Percentiles rank a stretch among this genome's conserved stretches.
phyloP scores from a whole-genome alignment of 1,139 yeast species.

The Tardiomyces digboiensis region DNA sequence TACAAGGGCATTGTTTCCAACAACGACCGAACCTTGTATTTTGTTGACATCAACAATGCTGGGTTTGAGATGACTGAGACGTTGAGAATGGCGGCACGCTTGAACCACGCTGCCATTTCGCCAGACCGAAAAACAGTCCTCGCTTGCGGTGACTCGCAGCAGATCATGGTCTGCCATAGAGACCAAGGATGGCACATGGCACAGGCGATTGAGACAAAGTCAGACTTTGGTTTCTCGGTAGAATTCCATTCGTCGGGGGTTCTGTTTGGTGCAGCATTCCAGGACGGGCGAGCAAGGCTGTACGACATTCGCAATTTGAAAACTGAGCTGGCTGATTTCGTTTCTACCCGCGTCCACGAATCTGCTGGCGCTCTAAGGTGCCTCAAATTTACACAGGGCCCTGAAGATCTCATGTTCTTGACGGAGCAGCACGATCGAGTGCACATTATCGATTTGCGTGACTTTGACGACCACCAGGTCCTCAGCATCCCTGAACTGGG shows the following conservation, averaged over 20 bases:
- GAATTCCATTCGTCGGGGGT: constrained; percentile 67
- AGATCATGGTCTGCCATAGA: constrained; percentile 41
- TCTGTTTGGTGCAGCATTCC: constrained; percentile 72
- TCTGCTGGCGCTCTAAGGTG: constrained; percentile 50
- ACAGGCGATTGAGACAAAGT: constrained; percentile 41
- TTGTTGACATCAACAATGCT: constrained; percentile 48
- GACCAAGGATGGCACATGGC: constrained; percentile 19
- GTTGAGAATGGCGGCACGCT: constrained; percentile 39
- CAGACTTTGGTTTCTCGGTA: constrained; percentile 78
- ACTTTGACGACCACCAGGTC: constrained; percentile 66
- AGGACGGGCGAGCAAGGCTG: constrained; percentile 70
- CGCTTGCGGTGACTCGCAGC: constrained; percentile 51
- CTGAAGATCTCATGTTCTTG: constrained; percentile 66
- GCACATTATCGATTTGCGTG: constrained; percentile 71
- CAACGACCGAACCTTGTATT: constrained; percentile 66
- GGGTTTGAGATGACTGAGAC: constrained; percentile 32
- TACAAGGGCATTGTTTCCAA: constrained; percentile 62
- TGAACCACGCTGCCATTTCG: constrained; percentile 53
- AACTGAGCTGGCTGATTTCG: constrained; percentile 29
- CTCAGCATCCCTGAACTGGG: constrained; percentile 39
- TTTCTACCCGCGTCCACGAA: constrained; percentile 24
- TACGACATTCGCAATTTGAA: constrained; percentile 62
- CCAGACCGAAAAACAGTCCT: constrained; percentile 46
- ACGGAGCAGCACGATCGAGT: constrained; percentile 84
- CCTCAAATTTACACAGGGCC: constrained; percentile 59